phyloP scores from a whole-genome alignment of 75 land plant species.

The Chamaecyparis obtusa region DNA sequence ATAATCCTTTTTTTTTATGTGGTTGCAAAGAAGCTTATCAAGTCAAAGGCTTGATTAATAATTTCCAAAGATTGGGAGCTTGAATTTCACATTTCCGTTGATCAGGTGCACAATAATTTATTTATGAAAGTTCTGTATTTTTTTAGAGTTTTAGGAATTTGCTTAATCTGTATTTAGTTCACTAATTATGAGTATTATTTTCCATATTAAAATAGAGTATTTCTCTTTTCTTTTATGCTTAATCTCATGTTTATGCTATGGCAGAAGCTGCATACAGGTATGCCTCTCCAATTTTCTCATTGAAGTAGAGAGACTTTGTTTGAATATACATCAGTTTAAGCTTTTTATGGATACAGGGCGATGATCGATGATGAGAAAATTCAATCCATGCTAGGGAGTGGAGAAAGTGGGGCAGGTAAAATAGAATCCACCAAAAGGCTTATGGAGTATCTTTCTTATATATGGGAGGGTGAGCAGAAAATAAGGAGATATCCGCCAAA shows the following conservation, averaged over 20 bases:
- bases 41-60: too few relatives aligned
- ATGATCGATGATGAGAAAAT: constrained; percentile 73
- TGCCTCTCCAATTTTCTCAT: neutral
- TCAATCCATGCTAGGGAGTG: constrained; percentile 89
- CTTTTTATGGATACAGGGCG: constrained; percentile 33
- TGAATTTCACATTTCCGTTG: too few relatives aligned
- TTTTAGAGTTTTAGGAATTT: too few relatives aligned
- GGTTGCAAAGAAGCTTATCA: too few relatives aligned
- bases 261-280: constrained; percentile 90
- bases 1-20: too few relatives aligned
- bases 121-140: too few relatives aligned
- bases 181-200: too few relatives aligned
- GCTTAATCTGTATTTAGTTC: too few relatives aligned
- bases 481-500: constrained; percentile 63
- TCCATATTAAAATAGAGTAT: too few relatives aligned
- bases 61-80: too few relatives aligned
- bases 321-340: neutral
- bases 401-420: constrained; percentile 97
- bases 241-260: constrained; percentile 90
- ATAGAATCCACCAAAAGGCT: constrained; percentile 89
- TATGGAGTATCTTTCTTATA: constrained; percentile 89
- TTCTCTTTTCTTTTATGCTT: too few relatives aligned
- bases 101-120: too few relatives aligned
- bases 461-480: constrained; percentile 79
- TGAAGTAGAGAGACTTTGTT: neutral